Conservation (phyloP, 148 eudicot species). For the Chenopodium album region DNA sequence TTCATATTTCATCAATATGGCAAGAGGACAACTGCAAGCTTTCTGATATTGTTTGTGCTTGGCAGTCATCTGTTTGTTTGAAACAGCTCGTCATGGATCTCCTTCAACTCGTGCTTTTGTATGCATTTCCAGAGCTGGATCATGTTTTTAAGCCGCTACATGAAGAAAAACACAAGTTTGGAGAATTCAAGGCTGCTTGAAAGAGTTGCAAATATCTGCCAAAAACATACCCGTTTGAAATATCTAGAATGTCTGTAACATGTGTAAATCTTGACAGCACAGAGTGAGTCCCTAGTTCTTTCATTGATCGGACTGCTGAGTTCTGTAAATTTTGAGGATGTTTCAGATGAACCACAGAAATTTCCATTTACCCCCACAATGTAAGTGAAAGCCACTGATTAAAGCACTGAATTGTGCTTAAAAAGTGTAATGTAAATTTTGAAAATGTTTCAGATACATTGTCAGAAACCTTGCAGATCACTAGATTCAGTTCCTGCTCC, state of each 20-base stretch:
- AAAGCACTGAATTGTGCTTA: neutral
- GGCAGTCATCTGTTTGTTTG: slow-evolving; percentile 85
- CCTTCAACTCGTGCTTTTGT: slow-evolving; percentile 70
- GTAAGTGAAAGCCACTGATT: neutral
- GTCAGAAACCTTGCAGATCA: neutral
- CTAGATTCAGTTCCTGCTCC: neutral
- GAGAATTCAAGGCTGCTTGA: slow-evolving; percentile 45
- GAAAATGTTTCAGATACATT: neutral
- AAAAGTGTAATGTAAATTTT: slow-evolving; percentile 17
- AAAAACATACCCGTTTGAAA: neutral
- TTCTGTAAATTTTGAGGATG: slow-evolving; percentile 27
- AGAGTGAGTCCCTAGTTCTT: neutral
- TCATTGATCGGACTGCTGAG: slow-evolving; percentile 11
- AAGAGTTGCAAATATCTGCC: neutral
- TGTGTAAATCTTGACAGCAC: neutral
- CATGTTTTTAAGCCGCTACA: slow-evolving; percentile 57
- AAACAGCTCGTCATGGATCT: slow-evolving; percentile 82
- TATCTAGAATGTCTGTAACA: neutral
- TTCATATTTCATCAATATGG: neutral
- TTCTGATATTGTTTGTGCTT: slow-evolving; percentile 27
- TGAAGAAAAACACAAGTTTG: slow-evolving; percentile 74
- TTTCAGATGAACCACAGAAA: neutral
- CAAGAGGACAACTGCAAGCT: neutral
- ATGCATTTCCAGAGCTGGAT: slow-evolving; percentile 86
- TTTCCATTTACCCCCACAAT: neutral